A percentile compares a stretch with the other conserved stretches of the same genome.
Evolutionary conservation across 139 green algal genomes (phyloP).

Genomic region (Coelastrella sp.): DNA sequence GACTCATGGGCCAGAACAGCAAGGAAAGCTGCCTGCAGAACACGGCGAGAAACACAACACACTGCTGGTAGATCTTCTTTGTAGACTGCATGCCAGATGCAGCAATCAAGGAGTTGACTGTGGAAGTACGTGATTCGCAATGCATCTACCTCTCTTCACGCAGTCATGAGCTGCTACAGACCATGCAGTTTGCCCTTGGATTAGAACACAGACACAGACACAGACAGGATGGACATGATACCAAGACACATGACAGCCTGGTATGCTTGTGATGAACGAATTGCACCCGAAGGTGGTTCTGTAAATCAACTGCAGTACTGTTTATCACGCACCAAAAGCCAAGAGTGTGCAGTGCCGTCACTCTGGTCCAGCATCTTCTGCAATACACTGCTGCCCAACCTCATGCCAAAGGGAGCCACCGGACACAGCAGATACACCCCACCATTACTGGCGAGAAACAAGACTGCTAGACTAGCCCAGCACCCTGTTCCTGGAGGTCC

Average conservation of each 20-base stretch:
- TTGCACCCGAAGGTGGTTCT: too few species aligned
- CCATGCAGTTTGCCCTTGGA: neutral
- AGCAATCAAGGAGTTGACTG: too few species aligned
- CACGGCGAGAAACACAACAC: neutral
- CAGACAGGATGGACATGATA: neutral
- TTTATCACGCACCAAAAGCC: conserved; percentile 33
- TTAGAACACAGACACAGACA: neutral
- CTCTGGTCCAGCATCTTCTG: conserved; percentile 20
- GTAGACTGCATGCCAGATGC: too few species aligned
- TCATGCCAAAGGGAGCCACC: conserved; percentile 49
- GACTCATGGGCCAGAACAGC: neutral
- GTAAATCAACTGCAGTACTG: neutral
- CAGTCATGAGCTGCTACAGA: too few species aligned
- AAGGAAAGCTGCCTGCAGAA: conserved; percentile 41
- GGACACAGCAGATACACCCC: conserved; percentile 48
- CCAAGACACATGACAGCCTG: neutral
- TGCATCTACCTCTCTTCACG: too few species aligned
- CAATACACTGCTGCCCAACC: conserved; percentile 4
- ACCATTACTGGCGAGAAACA: conserved; percentile 41
- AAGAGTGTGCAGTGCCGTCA: conserved; percentile 28
- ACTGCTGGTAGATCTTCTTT: too few species aligned
- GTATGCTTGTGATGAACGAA: too few species aligned
- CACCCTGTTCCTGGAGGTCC: neutral
- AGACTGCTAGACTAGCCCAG: conserved; percentile 35
- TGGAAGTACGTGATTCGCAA: too few species aligned